Conservation (phyloP, 768 basidiomycete species). For the Pholiota conissans region DNA sequence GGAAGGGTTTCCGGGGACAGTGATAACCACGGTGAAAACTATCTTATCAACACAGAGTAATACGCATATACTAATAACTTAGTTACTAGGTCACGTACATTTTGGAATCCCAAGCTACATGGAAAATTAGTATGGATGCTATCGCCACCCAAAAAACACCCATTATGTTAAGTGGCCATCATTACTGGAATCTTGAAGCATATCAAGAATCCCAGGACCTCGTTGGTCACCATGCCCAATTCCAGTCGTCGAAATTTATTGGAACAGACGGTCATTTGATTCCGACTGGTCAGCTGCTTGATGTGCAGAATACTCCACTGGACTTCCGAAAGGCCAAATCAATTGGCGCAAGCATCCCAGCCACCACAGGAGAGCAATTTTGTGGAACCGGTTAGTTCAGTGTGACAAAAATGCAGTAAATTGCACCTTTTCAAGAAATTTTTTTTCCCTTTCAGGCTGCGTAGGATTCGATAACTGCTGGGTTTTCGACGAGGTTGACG, state of each 20-base stretch:
- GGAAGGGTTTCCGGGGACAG: conserved; percentile 50
- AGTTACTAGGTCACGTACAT: conserved; percentile 32
- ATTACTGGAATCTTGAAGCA: conserved; percentile 47
- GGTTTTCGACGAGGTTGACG: conserved; percentile 37
- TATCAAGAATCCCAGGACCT: conserved; percentile 35
- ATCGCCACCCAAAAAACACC: conserved; percentile 38
- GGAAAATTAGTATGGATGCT: conserved; percentile 38
- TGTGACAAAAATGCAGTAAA: conserved; percentile 5
- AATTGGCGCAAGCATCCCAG: conserved; percentile 37
- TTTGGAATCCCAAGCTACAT: conserved; percentile 33
- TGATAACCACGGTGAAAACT: conserved; percentile 28
- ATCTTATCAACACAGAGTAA: not conserved
- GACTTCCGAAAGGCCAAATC: conserved; percentile 44
- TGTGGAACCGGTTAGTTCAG: conserved; percentile 37
- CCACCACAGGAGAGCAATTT: conserved; percentile 30
- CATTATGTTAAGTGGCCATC: conserved; percentile 43
- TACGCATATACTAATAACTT: not conserved
- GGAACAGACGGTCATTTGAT: conserved; percentile 40
- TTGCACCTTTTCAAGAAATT: not conserved
- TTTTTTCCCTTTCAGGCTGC: conserved; percentile 36
- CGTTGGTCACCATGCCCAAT: conserved; percentile 34
- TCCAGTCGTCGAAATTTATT: conserved; percentile 37
- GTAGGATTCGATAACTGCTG: conserved; percentile 49
- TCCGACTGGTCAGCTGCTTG: conserved; percentile 37
- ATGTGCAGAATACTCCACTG: conserved; percentile 36